Evolutionary conservation across 345 rosid genomes (phyloP), one percentile per base, ranked within the genome.

Genomic region (Eucalyptus pumila): DNA sequence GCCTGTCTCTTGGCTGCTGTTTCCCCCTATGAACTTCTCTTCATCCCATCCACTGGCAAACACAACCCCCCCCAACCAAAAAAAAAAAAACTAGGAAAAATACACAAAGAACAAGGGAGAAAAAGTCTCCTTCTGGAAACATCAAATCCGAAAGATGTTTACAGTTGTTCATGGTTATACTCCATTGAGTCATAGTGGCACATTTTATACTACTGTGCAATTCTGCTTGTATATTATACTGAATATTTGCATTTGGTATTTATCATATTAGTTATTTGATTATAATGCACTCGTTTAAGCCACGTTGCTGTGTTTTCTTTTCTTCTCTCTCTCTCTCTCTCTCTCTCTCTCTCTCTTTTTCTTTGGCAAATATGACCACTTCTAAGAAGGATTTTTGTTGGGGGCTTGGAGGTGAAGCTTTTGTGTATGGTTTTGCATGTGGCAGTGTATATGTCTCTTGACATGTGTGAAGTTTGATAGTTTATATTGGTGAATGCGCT

Each of bases 11-110:
- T 32, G 87, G 56, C 45, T 30, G 40, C 27, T 3, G n/a, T 86
- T 51, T 49, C 27, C 44, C 56, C 11, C 60, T 27, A 24, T 51
- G 54, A 49, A 32, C 62, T 24, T 27, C 65, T n/a, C 44, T 40
- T 21, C 85, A 40, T 76, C 80, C 44, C 80, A 56, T 24, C 62
- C 24, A 52, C 58, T 26, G 1, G 58, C 26, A 19, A 52, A 60
- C n/a, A 13, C 34, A 13, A 3, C 15, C 15, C 4, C 32, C 14
- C n/a, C 1, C 0, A 26, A 26, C n/a, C n/a, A 11, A 58, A 30
- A 30, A 62, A 62, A 65, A 14, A n/a, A 14, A 8, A n/a, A 15
- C 21, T 24, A 1, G 30, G 9, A 65, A 15, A 62, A n/a, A 14
- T 65, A n/a, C 76, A 65, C 76, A 65, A 65, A 21, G 30, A 76